Conservation (phyloP, 2,329 filamentous ascomycete genomes). For the Hypoxylon sp. region DNA sequence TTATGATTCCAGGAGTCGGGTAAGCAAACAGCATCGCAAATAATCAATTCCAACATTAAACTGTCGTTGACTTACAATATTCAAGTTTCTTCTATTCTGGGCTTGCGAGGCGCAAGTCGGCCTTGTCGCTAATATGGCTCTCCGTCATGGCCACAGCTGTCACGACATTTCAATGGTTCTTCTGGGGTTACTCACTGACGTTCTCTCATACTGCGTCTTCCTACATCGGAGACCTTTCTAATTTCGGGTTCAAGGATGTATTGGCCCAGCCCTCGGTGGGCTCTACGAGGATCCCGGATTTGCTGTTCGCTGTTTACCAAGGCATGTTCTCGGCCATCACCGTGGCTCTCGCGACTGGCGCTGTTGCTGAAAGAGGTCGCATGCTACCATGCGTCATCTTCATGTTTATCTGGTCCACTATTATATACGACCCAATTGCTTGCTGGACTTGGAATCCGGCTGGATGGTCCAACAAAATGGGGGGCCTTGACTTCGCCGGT, state of each 20-base stretch:
- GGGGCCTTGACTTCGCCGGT: slow-evolving; percentile 89
- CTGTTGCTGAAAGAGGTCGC: slow-evolving; percentile 87
- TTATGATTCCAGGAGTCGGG: slow-evolving; percentile 95
- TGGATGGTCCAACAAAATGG: slow-evolving; percentile 85
- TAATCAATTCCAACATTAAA: neutral
- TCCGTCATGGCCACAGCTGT: slow-evolving; percentile 89
- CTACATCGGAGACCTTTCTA: slow-evolving; percentile 83
- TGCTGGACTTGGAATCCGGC: slow-evolving; percentile 94
- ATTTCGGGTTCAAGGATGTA: slow-evolving; percentile 84
- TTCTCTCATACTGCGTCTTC: slow-evolving; percentile 83
- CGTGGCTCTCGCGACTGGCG: slow-evolving; percentile 86
- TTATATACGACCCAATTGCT: slow-evolving; percentile 93
- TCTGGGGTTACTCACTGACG: slow-evolving; percentile 88
- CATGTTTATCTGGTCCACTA: slow-evolving; percentile 92
- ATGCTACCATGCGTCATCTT: slow-evolving; percentile 92
- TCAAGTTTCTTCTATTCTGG: slow-evolving; percentile 90
- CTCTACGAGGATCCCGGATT: slow-evolving; percentile 80
- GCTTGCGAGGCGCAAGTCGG: slow-evolving; percentile 88
- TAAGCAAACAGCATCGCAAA: slow-evolving; percentile 56
- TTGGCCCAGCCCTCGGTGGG: slow-evolving; percentile 83
- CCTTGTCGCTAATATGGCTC: slow-evolving; percentile 90
- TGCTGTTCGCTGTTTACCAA: slow-evolving; percentile 88
- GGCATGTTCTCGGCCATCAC: slow-evolving; percentile 92
- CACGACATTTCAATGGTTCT: slow-evolving; percentile 93
- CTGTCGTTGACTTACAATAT: slow-evolving; percentile 21